Evolutionary conservation across 1,284 basidiomycete genomes (phyloP), one percentile per base, ranked within the genome.

Genomic region (Ceratobasidium sp.): DNA sequence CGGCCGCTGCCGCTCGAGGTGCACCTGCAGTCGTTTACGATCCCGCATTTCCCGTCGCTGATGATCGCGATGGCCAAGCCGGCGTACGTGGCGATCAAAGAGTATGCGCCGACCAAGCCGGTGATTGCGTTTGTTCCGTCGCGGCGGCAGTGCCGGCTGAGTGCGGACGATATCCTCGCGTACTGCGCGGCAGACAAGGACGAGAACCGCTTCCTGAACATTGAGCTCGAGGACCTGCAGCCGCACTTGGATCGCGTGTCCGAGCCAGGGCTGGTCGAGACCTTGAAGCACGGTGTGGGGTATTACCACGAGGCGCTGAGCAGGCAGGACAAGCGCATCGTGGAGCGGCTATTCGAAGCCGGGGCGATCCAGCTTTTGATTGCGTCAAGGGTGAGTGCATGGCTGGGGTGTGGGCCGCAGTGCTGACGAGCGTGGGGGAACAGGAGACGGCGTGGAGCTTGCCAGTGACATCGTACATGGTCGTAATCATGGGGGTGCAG

Each of bases 31-130:
- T 96, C 93, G 64, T 99, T 98, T 88, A 92, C 90, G 62, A 95
- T 98, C 59, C 95, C 97, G 12, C 98, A 99, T 83, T 99, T 98
- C 91, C 97, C 98, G 0, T 98, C 96, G 0, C 88, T 99, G 75
- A 99, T 99, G 97, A 95, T 99, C 78, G 91, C 96, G 46, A 99
- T 99, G 98, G 97, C 97, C 35, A 99, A 99, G 84, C 98, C 97
- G 0, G 95, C 97, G 0, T 99, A 99, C 83, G 90, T 99, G 18
- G 92, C 97, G 38, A 95, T 99, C 81, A 87, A 93, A 57, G 97
- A 99, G 83, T 92, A 97, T 82, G 93, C 97, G 0, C 89, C 92
- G 0, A 89, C 90, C 8, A 95, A 95, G 81, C 96, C 97, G 0
- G 94, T 96, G 79, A 94, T 99, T 80, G 87, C 94, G 79, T 99